Evolutionary conservation across 2,329 filamentous ascomycete species (phyloP).

Genomic region (Pseudocercospora musae): DNA sequence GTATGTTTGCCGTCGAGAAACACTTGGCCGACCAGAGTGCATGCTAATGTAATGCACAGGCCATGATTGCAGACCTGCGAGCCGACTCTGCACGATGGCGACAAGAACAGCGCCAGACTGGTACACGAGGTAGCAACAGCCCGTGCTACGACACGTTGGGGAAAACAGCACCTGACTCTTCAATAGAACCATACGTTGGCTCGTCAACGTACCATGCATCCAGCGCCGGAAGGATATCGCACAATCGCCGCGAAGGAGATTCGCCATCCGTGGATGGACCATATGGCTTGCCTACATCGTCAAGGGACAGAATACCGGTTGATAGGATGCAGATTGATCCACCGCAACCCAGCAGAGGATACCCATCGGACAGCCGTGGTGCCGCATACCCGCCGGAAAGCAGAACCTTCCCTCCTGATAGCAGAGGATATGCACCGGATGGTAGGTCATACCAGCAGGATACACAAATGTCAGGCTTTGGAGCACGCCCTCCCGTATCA

Average conservation of each 20-base stretch:
- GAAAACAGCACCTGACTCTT: constrained; percentile 39
- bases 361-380: constrained; percentile 22
- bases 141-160: constrained; percentile 41
- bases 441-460: constrained; percentile 28
- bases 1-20: constrained; percentile 34
- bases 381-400: constrained; percentile 23
- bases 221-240: constrained; percentile 40
- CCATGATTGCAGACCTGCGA: constrained; percentile 51
- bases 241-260: constrained; percentile 41
- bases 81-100: constrained; percentile 48
- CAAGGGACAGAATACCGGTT: constrained; percentile 26
- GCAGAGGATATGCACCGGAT: constrained; percentile 24
- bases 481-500: constrained; percentile 27
- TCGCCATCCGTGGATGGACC: constrained; percentile 34
- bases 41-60: constrained; percentile 32
- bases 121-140: constrained; percentile 47
- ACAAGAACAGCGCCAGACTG: constrained; percentile 36
- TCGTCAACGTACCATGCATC: constrained; percentile 43
- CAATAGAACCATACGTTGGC: constrained; percentile 30
- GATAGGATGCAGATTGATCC: constrained; percentile 33
- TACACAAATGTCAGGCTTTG: constrained; percentile 25
- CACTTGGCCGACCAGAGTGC: too few species aligned
- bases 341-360: constrained; percentile 25
- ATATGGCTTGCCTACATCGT: constrained; percentile 28
- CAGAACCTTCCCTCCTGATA: constrained; percentile 26